Evolutionary conservation across 2,329 filamentous ascomycete species (phyloP).

Genomic region (Colletotrichum tropicicola): DNA sequence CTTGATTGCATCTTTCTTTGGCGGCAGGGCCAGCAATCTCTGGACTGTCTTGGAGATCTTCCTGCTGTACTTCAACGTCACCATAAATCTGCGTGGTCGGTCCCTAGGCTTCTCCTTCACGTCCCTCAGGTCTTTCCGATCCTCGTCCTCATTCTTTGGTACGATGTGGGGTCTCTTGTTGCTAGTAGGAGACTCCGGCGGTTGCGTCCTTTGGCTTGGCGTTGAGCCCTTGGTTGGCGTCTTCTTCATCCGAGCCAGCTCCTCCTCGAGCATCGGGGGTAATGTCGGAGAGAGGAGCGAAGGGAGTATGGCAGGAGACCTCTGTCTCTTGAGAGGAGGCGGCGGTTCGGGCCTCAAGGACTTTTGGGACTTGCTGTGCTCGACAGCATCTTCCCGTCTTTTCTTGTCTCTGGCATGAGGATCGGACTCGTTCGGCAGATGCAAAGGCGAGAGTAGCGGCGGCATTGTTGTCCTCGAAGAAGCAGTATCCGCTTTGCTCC

Average conservation of each 20-base stretch:
- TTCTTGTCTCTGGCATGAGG: constrained; percentile 37
- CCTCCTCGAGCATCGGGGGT: constrained; percentile 60
- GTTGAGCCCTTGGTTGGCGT: constrained; percentile 34
- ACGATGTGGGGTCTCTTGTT: constrained; percentile 37
- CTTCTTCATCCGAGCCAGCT: constrained; percentile 47
- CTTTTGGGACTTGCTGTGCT: constrained; percentile 13
- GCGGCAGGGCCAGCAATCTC: constrained; percentile 55
- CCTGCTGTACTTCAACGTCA: constrained; percentile 60
- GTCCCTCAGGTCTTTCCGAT: constrained; percentile 39
- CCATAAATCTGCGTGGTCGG: constrained; percentile 43
- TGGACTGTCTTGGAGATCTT: constrained; percentile 52
- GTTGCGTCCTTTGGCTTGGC: constrained; percentile 35
- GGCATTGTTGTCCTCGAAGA: constrained; percentile 54
- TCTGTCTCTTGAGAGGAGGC: constrained; percentile 47
- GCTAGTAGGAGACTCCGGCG: constrained; percentile 41
- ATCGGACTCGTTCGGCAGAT: constrained; percentile 49
- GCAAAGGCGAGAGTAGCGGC: constrained; percentile 61
- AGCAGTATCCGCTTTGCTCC: constrained; percentile 46
- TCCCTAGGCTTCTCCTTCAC: constrained; percentile 18
- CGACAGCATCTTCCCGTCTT: constrained; percentile 36
- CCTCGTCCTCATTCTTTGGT: constrained; percentile 42
- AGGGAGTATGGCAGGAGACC: constrained; percentile 50
- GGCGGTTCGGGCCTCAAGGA: constrained; percentile 34
- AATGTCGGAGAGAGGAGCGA: constrained; percentile 65
- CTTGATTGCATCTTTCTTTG: constrained; percentile 36